Conservation (phyloP, 805 yeast species). For the Torulaspora delbrueckii region DNA sequence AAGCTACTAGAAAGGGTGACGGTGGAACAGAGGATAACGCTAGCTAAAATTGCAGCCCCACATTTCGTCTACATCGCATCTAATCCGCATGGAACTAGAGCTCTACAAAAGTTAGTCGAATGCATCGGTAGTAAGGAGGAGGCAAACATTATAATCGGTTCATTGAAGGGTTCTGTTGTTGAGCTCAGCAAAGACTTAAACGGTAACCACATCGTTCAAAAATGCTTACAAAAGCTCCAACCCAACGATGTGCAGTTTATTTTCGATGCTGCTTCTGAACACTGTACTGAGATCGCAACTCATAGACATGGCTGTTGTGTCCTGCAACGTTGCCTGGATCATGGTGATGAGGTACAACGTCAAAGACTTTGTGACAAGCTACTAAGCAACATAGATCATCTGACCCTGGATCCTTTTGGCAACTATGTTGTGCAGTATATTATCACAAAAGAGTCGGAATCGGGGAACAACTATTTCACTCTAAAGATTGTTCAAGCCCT, state of each 20-base stretch:
- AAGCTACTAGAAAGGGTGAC: conserved; percentile 76
- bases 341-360: conserved; percentile 70
- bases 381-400: conserved; percentile 59
- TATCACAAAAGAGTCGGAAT: conserved; percentile 42
- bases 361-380: conserved; percentile 60
- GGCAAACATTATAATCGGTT: conserved; percentile 53
- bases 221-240: conserved; percentile 69
- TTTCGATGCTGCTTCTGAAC: conserved; percentile 72
- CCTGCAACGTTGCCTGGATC: conserved; percentile 88
- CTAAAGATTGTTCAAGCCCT: conserved; percentile 34
- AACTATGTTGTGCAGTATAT: conserved; percentile 96
- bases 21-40: conserved; percentile 59
- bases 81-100: conserved; percentile 95
- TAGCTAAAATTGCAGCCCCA: conserved; percentile 68
- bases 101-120: conserved; percentile 87
- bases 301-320: conserved; percentile 98
- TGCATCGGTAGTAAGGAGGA: conserved; percentile 70
- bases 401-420: conserved; percentile 91
- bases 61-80: conserved; percentile 75
- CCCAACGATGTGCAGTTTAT: conserved; percentile 78
- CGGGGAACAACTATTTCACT: conserved; percentile 31
- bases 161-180: conserved; percentile 68
- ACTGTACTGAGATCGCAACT: conserved; percentile 79
- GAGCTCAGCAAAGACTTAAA: conserved; percentile 80
- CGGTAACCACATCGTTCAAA: conserved; percentile 96